Evolutionary conservation across 495 filamentous ascomycete species (phyloP), one percentile per base, ranked within the genome.

Genomic region (Hapsidospora chrysogenum): DNA sequence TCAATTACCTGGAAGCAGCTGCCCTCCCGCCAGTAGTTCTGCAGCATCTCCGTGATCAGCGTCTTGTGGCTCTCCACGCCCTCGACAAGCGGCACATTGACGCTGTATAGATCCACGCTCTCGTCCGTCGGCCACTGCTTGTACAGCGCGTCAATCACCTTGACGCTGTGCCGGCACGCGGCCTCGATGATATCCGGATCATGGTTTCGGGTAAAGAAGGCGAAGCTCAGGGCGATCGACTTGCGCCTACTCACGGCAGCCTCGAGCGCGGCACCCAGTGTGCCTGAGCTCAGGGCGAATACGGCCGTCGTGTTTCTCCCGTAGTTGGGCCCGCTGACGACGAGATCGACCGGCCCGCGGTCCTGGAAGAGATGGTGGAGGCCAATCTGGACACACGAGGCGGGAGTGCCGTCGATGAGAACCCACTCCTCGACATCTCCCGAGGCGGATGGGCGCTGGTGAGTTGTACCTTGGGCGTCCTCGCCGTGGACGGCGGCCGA

Each of bases 301-400:
- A 94, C 66, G 1, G 87, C 81, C 0, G 89, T 96, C 3, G 80
- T 81, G 56, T 97, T 97, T 25, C 87, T 64, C 6, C 89, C 89
- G 58, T 93, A 95, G 52, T 97, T 97, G 5, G 89, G 89, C 1
- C 89, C 89, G 9, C 70, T 78, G 4, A 97, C 68, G 3, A 96
- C 85, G 2, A 96, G 59, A 50, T 95, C 87, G 31, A 95, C 62
- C 11, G 72, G 73, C 2, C 74, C 82, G 17, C 73, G 71, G 37
- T 82, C 74, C 38, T 74, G 60, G 61, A 92, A 94, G 63, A 78
- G 87, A 59, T 84, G 82, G 50, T 78, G 76, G 13, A 89, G 68
- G 13, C 82, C 92, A 45, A 94, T 85, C 61, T 92, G 86, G 15
- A 80, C 81, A 56, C 82, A 95, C 41, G 66, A 79, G 2, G 82